These are phyloP conservation scores for Tylopilus felleus DNA, from an alignment of 768 basidiomycete genomes.

Conservation along the genomic window DNA sequence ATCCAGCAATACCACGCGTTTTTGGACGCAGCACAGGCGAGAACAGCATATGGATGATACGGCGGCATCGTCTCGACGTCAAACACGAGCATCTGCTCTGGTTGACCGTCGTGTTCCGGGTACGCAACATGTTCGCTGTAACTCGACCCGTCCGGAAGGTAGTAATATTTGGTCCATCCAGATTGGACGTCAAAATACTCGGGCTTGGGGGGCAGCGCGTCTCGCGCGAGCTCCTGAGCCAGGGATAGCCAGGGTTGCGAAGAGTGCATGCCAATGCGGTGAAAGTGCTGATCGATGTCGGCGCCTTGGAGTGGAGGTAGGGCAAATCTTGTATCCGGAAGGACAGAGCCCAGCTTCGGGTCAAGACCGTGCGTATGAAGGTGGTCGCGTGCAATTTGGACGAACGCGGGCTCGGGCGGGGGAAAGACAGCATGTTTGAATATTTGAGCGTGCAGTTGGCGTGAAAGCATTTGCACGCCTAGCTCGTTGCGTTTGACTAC, in stretches of 20 bases:
- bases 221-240: conserved; percentile 53
- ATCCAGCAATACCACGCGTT: conserved; percentile 96
- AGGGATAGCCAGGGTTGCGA: conserved; percentile 79
- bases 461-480: conserved; percentile 91
- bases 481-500: conserved; percentile 75
- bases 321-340: conserved; percentile 76
- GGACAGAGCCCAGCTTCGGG: conserved; percentile 71
- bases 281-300: conserved; percentile 86
- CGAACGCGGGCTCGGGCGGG: conserved; percentile 52
- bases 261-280: conserved; percentile 63
- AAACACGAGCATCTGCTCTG: conserved; percentile 77
- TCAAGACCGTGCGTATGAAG: conserved; percentile 80
- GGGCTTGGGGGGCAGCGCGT: conserved; percentile 59
- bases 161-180: conserved; percentile 89
- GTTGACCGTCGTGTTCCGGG: conserved; percentile 58
- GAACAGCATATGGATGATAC: conserved; percentile 76
- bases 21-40: conserved; percentile 83
- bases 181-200: conserved; percentile 51
- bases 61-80: conserved; percentile 93
- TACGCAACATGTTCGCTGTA: conserved; percentile 69
- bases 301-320: conserved; percentile 81
- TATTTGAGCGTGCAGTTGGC: conserved; percentile 75
- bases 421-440: conserved; percentile 71
- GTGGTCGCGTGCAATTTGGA: conserved; percentile 78
- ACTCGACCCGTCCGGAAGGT: conserved; percentile 69